phyloP scores from a whole-genome alignment of 176 grass and related monocot genomes.

The Rhynchospora pubera region DNA sequence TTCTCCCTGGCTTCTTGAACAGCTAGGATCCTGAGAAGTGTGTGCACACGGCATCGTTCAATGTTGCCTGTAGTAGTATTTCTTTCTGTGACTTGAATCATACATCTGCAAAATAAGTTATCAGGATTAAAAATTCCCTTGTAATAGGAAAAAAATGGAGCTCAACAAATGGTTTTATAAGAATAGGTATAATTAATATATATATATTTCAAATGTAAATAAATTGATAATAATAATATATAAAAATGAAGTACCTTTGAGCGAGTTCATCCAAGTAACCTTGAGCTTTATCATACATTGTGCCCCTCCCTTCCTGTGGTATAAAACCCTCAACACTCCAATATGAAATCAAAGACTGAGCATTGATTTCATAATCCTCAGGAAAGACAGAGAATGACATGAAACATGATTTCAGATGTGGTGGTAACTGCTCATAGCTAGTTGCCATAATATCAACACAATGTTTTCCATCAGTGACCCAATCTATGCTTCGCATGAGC shows the following conservation, averaged over 20 bases:
- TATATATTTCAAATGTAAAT: not conserved
- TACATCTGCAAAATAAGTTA: not conserved
- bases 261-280: constrained; percentile 1
- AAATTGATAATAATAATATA: not conserved
- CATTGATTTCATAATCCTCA: constrained; percentile 18
- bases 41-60: not conserved
- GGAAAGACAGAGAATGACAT: constrained; percentile 22
- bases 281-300: not conserved
- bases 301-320: not conserved
- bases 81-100: constrained; percentile 14
- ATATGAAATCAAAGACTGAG: constrained; percentile 7
- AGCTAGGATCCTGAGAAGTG: constrained; percentile 6
- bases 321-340: constrained; percentile 23
- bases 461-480: constrained; percentile 11
- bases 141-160: not conserved
- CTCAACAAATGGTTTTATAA: not conserved
- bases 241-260: not conserved
- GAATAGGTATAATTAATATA: too few species aligned
- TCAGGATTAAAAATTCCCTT: not conserved
- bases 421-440: constrained; percentile 23
- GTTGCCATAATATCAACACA: not conserved
- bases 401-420: constrained; percentile 21
- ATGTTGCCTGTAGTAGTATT: not conserved
- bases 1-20: constrained; percentile 5
- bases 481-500: not conserved